Evolutionary conservation across 2,329 filamentous ascomycete genomes (phyloP).

Genomic region (Colletotrichum tabaci): DNA sequence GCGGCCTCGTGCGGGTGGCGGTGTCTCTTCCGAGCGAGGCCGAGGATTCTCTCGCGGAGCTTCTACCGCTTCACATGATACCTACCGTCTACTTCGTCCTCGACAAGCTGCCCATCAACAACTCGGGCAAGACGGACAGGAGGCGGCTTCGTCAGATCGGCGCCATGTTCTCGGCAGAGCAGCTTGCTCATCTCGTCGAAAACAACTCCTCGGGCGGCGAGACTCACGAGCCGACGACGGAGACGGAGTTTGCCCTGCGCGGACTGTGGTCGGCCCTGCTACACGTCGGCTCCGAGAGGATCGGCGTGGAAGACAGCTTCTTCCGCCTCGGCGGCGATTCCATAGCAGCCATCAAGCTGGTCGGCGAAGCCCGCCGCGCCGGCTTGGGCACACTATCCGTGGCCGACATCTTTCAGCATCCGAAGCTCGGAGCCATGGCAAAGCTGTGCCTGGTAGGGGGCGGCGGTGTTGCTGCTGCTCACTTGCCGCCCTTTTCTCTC

Average conservation of each 20-base stretch:
- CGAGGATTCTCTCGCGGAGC: constrained; percentile 12
- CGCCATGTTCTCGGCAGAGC: not conserved
- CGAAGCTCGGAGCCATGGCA: constrained; percentile 15
- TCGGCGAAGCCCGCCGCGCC: not conserved
- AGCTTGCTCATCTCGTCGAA: not conserved
- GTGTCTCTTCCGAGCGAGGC: not conserved
- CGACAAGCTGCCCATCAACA: constrained; percentile 34
- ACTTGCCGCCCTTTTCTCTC: not conserved
- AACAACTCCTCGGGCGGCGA: not conserved
- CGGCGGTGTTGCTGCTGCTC: not conserved
- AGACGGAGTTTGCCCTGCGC: not conserved
- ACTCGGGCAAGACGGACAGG: constrained; percentile 42
- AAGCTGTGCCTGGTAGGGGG: not conserved
- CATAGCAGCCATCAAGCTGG: constrained; percentile 45
- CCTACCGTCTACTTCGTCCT: constrained; percentile 36
- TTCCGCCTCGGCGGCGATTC: constrained; percentile 47
- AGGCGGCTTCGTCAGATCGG: constrained; percentile 22
- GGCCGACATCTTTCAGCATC: constrained; percentile 15
- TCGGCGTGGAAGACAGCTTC: constrained; percentile 44
- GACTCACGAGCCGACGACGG: not conserved
- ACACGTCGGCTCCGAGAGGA: not conserved
- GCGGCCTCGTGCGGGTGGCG: not conserved
- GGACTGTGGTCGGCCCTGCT: constrained; percentile 17
- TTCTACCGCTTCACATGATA: constrained; percentile 41
- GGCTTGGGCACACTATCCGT: constrained; percentile 9